Evolutionary conservation across 2,329 filamentous ascomycete species (phyloP).

Genomic region (Juglanconis juglandina): DNA sequence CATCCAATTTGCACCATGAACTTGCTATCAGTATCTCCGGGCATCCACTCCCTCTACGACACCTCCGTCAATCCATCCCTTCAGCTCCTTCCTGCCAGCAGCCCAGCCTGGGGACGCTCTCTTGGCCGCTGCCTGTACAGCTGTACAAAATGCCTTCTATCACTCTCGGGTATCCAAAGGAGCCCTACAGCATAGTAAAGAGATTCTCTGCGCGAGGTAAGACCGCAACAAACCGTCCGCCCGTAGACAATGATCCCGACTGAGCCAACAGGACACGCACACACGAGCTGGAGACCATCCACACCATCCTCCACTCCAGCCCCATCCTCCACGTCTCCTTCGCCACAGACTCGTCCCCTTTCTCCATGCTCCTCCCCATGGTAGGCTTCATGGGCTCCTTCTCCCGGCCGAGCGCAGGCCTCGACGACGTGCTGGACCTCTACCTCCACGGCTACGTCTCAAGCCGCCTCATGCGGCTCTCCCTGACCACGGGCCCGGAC

Average conservation of each 20-base stretch:
- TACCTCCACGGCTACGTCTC: constrained; percentile 85
- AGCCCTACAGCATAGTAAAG: constrained; percentile 62
- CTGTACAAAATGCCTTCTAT: constrained; percentile 36
- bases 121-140: not conserved
- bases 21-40: too few species aligned
- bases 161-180: constrained; percentile 60
- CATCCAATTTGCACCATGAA: too few species aligned
- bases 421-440: constrained; percentile 65
- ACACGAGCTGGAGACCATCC: constrained; percentile 71
- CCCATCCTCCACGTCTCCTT: constrained; percentile 79
- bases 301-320: constrained; percentile 71
- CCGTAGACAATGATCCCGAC: constrained; percentile 3
- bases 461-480: constrained; percentile 69
- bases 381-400: constrained; percentile 79
- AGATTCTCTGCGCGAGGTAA: constrained; percentile 63
- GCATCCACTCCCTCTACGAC: too few species aligned
- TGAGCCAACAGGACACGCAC: constrained; percentile 43
- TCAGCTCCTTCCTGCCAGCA: not conserved
- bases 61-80: too few species aligned
- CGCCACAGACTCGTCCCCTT: constrained; percentile 59
- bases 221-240: constrained; percentile 1
- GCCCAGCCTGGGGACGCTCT: not conserved
- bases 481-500: constrained; percentile 30
- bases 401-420: constrained; percentile 54
- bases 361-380: constrained; percentile 78